Evolutionary conservation across 176 grass and related monocot species (phyloP), one percentile per base, ranked within the genome.

Genomic region (Hordeum marinum): DNA sequence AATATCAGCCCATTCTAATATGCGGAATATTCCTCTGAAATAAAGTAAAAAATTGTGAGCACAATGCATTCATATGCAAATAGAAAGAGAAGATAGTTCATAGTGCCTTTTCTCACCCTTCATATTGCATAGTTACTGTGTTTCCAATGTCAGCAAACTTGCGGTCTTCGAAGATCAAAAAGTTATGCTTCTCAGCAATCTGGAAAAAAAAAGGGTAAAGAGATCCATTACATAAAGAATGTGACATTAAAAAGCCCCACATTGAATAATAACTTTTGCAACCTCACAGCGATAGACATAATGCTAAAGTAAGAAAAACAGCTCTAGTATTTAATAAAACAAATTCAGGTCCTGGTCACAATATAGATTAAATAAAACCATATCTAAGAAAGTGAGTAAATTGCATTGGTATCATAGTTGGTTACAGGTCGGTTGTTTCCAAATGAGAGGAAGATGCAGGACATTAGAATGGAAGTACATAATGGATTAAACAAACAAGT

Each of bases 131-230:
- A 13, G 93, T 96, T 41, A 99, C 93, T 48, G 96, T 96, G 78
- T 99, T 99, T 40, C 96, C 93, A 18, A 99, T 99, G 79, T 99
- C 93, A 69, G 96, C 96, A 76, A 99, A 96, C 84, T 96, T 99
- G 25, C 90, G 93, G 80, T 99, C 93, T 78, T 99, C 96, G 8
- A 99, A 99, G 46, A 99, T 99, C 81, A 96, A 84, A 68, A 99
- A 99, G 80, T 96, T 96, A 82, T 99, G 76, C 48, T 87, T 96
- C 48, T 99, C 96, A 67, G 93, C 88, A 94, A 99, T 95, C 93
- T 99, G 18, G 9, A 68, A 89, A 41, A 68, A 89, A 41, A 43
- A 62, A 36, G 45, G 41, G 17, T 42, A 10, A 6, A 68, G 39
- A 39, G 72, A 32, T 2, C 2, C 70, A 68, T 85, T 50, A 82